Evolutionary conservation across 2,329 filamentous ascomycete genomes (phyloP).

Genomic region (Pestalotiopsis sp.): DNA sequence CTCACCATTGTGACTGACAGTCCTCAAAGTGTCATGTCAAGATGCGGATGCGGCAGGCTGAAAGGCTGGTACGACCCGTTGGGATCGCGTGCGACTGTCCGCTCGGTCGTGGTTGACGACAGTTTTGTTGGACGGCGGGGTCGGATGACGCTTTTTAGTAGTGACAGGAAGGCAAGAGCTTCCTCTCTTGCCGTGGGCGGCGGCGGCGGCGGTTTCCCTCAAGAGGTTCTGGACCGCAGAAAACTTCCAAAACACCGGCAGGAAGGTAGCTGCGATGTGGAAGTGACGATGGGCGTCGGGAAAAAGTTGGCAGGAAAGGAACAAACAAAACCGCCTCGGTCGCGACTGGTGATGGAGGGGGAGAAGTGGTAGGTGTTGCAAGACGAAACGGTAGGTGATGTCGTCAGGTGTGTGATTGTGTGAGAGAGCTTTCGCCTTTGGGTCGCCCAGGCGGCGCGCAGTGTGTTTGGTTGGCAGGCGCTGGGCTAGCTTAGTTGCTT

Average conservation of each 20-base stretch:
- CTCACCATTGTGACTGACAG: slow-evolving; percentile 2
- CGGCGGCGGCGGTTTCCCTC: background rate
- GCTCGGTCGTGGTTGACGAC: slow-evolving; percentile 6
- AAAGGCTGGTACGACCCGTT: background rate
- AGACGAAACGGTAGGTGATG: background rate
- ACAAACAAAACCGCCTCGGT: background rate
- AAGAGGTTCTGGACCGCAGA: background rate
- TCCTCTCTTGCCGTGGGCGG: background rate
- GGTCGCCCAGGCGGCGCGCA: background rate
- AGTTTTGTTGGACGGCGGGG: slow-evolving; percentile 10
- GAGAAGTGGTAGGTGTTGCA: background rate
- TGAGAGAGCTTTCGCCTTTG: background rate
- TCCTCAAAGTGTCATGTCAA: slow-evolving; percentile 1
- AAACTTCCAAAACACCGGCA: background rate
- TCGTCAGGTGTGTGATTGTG: background rate
- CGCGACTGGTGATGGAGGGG: background rate
- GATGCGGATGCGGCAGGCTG: background rate
- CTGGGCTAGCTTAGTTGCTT: background rate
- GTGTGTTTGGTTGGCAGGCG: background rate
- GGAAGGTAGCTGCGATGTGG: background rate
- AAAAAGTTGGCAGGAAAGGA: background rate
- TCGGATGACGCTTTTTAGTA: slow-evolving; percentile 12
- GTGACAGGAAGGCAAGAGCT: slow-evolving; percentile 5
- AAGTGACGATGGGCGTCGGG: background rate
- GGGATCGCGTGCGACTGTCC: background rate